These are phyloP conservation scores for Solanum gandarillasii DNA, from an alignment of 257 asterid species.

Conservation along the genomic window DNA sequence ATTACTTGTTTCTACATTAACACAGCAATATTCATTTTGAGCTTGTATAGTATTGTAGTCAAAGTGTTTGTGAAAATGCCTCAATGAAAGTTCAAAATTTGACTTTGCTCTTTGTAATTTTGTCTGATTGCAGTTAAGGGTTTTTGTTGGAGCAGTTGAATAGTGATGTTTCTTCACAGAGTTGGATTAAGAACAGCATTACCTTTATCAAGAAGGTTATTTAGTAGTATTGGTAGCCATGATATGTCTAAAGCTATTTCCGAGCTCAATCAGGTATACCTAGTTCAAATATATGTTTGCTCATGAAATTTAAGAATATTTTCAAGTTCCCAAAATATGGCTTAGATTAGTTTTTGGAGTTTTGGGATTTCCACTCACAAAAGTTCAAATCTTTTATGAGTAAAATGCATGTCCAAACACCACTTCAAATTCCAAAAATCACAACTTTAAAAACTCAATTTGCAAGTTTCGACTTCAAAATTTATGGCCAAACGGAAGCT, in stretches of 20 bases:
- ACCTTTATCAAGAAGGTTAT: constrained; percentile 25
- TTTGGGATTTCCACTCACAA: not conserved
- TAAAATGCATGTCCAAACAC: not conserved
- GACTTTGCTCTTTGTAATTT: not conserved
- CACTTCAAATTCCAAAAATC: not conserved
- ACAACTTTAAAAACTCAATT: not conserved
- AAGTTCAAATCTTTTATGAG: not conserved
- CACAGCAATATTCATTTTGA: not conserved
- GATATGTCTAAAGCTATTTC: constrained; percentile 45
- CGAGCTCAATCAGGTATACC: constrained; percentile 67
- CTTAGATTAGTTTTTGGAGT: not conserved
- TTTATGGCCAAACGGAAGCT: not conserved
- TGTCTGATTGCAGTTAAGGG: not conserved
- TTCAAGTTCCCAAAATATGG: not conserved
- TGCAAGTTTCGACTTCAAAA: not conserved
- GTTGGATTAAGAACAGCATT: constrained; percentile 11
- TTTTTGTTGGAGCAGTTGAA: not conserved
- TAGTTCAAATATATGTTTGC: no score
- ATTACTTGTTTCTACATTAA: not conserved
- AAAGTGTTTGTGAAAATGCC: not conserved
- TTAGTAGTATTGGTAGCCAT: constrained; percentile 25
- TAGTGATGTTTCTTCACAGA: constrained; percentile 37
- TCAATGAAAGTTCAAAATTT: not conserved
- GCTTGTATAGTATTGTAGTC: not conserved
- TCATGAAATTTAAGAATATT: not conserved